Evolutionary conservation across 2,329 filamentous ascomycete species (phyloP).

Genomic region (Pseudogymnoascus sp.): DNA sequence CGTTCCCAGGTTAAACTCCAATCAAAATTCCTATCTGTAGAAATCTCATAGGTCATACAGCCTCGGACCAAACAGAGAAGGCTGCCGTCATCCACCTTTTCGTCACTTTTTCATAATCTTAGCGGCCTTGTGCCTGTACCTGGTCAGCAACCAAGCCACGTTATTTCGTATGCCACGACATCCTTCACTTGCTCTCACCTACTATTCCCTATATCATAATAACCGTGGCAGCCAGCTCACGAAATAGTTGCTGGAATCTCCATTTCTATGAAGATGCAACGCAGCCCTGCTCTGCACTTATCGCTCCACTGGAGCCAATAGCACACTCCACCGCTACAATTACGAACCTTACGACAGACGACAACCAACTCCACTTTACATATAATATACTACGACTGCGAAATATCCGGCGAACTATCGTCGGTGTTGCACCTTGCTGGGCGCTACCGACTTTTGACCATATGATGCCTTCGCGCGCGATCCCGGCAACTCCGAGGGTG

Average conservation of each 20-base stretch:
- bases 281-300: constrained; percentile 45
- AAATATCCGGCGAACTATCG: constrained; percentile 41
- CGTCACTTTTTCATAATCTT: neutral
- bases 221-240: neutral
- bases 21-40: neutral
- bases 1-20: neutral
- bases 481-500: constrained; percentile 76
- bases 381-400: constrained; percentile 41
- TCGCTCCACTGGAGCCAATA: constrained; percentile 49
- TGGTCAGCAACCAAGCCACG: constrained; percentile 13
- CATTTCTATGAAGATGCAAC: constrained; percentile 42
- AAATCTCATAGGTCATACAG: neutral
- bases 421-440: constrained; percentile 47
- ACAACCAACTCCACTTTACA: constrained; percentile 40
- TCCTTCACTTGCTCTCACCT: neutral
- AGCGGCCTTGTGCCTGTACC: constrained; percentile 8
- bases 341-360: constrained; percentile 40
- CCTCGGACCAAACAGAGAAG: neutral
- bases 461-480: constrained; percentile 33
- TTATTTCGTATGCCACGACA: constrained; percentile 1
- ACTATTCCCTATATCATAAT: neutral
- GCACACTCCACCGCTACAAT: constrained; percentile 26
- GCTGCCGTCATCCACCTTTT: constrained; percentile 5
- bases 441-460: constrained; percentile 50
- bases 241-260: neutral